A percentile compares a stretch with the other conserved stretches of the same genome.
Evolutionary conservation across 768 basidiomycete genomes (phyloP).

Genomic region (Kwoniella europaea): DNA sequence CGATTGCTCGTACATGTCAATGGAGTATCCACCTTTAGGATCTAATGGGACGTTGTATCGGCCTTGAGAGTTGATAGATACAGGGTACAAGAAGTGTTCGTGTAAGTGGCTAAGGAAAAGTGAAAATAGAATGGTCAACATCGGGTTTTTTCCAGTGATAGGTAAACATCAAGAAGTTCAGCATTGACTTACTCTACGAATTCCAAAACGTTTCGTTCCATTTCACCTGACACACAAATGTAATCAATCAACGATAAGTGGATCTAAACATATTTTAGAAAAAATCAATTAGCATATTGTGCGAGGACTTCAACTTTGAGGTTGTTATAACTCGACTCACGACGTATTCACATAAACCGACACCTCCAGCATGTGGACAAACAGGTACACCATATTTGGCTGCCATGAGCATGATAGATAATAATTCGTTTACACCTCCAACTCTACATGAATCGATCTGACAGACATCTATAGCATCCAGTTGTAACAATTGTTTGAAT

Average conservation of each 20-base stretch:
- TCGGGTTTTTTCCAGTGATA: no score
- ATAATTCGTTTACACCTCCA: slow-evolving; percentile 91
- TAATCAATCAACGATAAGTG: slow-evolving; percentile 81
- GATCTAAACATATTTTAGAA: no score
- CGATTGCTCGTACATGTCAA: slow-evolving; percentile 82
- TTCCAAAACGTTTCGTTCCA: slow-evolving; percentile 90
- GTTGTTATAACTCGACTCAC: slow-evolving; percentile 64
- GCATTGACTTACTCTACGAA: slow-evolving; percentile 57
- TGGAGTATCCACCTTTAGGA: slow-evolving; percentile 76
- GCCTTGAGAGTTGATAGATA: slow-evolving; percentile 81
- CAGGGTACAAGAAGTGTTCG: slow-evolving; percentile 87
- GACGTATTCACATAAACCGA: slow-evolving; percentile 90
- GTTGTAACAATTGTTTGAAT: slow-evolving; percentile 91
- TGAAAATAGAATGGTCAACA: no score
- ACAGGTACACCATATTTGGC: slow-evolving; percentile 88
- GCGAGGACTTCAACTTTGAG: no score
- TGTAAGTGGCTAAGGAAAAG: slow-evolving; percentile 75
- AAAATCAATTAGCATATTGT: no score
- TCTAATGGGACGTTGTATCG: slow-evolving; percentile 84
- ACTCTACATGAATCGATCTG: slow-evolving; percentile 95
- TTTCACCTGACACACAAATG: slow-evolving; percentile 84
- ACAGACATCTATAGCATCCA: slow-evolving; percentile 87
- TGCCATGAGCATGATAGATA: slow-evolving; percentile 85
- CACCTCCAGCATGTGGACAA: slow-evolving; percentile 93
- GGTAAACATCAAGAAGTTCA: no score